These are phyloP conservation scores for Paxillus ammoniavirescens DNA, from an alignment of 768 basidiomycete genomes.

Conservation along the genomic window DNA sequence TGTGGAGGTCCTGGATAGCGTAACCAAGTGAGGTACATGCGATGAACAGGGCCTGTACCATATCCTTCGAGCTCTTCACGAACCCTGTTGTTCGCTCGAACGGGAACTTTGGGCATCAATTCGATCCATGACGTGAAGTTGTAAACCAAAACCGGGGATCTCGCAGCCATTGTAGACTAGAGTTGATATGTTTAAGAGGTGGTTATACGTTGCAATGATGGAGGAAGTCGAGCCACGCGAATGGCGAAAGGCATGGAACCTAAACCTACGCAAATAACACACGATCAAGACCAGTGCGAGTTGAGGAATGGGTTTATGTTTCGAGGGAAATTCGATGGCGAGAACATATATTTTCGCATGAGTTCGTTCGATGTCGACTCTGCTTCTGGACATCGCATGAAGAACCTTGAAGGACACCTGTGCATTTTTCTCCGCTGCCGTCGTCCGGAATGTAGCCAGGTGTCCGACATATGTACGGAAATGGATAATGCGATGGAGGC, in stretches of 20 bases:
- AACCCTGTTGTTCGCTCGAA: constrained; percentile 78
- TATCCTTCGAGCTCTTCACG: constrained; percentile 74
- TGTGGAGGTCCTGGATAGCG: constrained; percentile 55
- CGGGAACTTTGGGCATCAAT: constrained; percentile 68
- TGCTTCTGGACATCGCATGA: background rate
- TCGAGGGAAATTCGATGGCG: constrained; percentile 45
- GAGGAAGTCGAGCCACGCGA: background rate
- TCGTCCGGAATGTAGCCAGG: constrained; percentile 22
- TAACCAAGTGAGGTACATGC: background rate
- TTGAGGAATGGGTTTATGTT: constrained; percentile 55
- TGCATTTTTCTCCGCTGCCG: background rate
- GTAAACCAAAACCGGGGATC: constrained; percentile 86
- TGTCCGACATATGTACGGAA: constrained; percentile 25
- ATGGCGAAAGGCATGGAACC: background rate
- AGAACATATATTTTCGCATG: background rate
- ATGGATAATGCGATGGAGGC: constrained; percentile 17
- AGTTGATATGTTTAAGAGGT: constrained; percentile 43
- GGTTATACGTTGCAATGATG: background rate
- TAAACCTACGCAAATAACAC: constrained; percentile 73
- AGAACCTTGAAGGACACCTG: constrained; percentile 18
- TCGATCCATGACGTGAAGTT: constrained; percentile 78
- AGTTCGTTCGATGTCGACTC: background rate
- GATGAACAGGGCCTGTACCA: constrained; percentile 38
- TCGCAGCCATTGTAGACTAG: constrained; percentile 84
- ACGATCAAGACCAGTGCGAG: constrained; percentile 64